Evolutionary conservation across 1,284 basidiomycete species (phyloP).

Genomic region (Neolentinus lepideus): DNA sequence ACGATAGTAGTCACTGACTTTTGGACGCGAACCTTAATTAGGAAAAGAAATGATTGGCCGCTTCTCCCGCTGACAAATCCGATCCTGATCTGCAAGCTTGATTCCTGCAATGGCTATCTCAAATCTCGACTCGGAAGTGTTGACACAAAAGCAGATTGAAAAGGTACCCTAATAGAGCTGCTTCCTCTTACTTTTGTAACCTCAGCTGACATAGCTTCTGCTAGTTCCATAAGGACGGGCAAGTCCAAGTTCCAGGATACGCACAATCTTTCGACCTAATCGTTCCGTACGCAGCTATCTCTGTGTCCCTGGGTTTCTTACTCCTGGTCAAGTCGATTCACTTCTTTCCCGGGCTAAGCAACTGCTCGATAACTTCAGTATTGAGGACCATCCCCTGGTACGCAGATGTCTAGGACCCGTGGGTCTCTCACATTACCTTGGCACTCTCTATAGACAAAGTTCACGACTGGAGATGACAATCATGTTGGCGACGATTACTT

Average conservation of each 20-base stretch:
- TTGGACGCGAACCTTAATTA: neutral
- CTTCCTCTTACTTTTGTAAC: neutral
- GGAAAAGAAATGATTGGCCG: neutral
- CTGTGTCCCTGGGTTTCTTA: conserved; percentile 69
- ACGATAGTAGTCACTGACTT: neutral
- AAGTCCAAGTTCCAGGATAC: conserved; percentile 8
- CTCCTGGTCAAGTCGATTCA: conserved; percentile 44
- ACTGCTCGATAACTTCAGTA: conserved; percentile 69
- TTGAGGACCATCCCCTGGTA: conserved; percentile 79
- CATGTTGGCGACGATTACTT: conserved; percentile 94
- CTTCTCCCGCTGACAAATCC: neutral
- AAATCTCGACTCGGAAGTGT: conserved; percentile 28
- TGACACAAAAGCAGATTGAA: conserved; percentile 43
- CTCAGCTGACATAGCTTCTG: neutral
- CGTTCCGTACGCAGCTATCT: conserved; percentile 56
- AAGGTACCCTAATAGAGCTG: conserved; percentile 27
- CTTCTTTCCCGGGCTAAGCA: conserved; percentile 67
- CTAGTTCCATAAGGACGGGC: conserved; percentile 48
- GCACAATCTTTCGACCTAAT: neutral
- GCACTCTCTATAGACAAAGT: conserved; percentile 62
- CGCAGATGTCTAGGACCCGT: conserved; percentile 13
- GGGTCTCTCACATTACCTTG: conserved; percentile 1
- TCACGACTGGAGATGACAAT: conserved; percentile 72
- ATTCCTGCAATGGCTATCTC: neutral
- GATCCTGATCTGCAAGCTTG: neutral